These are phyloP conservation scores for Nothophaeocryptopus gaeumannii DNA, from an alignment of 2,329 filamentous ascomycete species.

Conservation along the genomic window DNA sequence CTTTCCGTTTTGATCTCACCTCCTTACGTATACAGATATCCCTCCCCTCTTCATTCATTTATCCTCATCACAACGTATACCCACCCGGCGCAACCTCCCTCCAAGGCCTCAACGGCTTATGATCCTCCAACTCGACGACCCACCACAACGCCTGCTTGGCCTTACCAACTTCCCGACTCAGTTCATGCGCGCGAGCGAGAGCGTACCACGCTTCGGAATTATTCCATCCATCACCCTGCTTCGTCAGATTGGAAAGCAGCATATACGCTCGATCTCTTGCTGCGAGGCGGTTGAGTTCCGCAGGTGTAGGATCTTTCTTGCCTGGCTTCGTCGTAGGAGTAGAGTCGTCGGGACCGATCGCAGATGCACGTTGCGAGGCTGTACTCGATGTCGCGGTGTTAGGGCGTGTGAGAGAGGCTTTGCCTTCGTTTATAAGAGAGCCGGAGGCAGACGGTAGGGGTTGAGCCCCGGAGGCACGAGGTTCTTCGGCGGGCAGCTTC, in stretches of 20 bases:
- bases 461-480: slow-evolving; percentile 36
- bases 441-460: slow-evolving; percentile 25
- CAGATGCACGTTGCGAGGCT: slow-evolving; percentile 14
- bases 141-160: slow-evolving; percentile 94
- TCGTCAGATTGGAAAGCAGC: slow-evolving; percentile 77
- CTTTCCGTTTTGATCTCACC: no score
- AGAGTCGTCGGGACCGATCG: not conserved
- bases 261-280: slow-evolving; percentile 85
- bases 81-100: slow-evolving; percentile 45
- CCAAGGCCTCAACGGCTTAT: slow-evolving; percentile 76
- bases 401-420: slow-evolving; percentile 18
- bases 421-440: slow-evolving; percentile 22
- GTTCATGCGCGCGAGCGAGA: slow-evolving; percentile 81
- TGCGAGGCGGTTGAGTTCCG: slow-evolving; percentile 76
- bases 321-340: slow-evolving; percentile 3
- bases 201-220: slow-evolving; percentile 90
- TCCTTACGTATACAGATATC: no score
- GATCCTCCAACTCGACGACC: slow-evolving; percentile 93
- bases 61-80: slow-evolving; percentile 30
- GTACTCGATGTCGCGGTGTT: slow-evolving; percentile 17
- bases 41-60: no score
- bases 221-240: slow-evolving; percentile 85
- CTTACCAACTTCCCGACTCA: slow-evolving; percentile 79
- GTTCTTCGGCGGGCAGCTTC: slow-evolving; percentile 57
- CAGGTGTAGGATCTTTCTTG: slow-evolving; percentile 52